phyloP scores from a whole-genome alignment of 139 green algal genomes.

The Haematococcus sp. region DNA sequence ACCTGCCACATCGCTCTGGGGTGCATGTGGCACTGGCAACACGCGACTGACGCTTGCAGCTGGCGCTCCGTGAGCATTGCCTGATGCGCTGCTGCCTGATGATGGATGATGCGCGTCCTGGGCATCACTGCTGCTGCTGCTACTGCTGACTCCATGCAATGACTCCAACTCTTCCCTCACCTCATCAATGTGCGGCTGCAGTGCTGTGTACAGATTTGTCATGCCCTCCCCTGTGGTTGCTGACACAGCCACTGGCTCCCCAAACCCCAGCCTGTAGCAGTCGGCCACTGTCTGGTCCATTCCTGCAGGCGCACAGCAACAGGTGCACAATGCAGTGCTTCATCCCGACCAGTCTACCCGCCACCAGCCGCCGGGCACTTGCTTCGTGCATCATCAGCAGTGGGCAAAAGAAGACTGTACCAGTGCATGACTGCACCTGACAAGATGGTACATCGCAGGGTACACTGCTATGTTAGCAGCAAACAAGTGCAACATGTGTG shows the following conservation, averaged over 20 bases:
- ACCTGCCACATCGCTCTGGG: background rate
- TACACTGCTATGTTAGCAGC: no score
- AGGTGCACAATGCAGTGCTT: no score
- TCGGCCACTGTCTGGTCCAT: slow-evolving; percentile 37
- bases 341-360: no score
- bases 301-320: slow-evolving; percentile 5
- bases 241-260: slow-evolving; percentile 78
- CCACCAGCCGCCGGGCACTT: no score
- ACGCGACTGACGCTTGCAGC: slow-evolving; percentile 4
- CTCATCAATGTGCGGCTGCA: slow-evolving; percentile 49
- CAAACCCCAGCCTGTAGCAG: slow-evolving; percentile 69
- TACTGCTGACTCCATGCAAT: background rate
- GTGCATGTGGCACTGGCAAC: slow-evolving; percentile 5
- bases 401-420: no score
- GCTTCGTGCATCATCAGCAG: no score
- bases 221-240: slow-evolving; percentile 88
- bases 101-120: no score
- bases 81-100: slow-evolving; percentile 5
- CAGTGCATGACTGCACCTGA: no score
- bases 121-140: slow-evolving; percentile 11
- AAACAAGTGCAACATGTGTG: background rate
- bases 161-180: background rate
- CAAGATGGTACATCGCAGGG: no score
- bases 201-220: slow-evolving; percentile 75
- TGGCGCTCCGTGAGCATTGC: background rate